These are phyloP conservation scores for Leucocoprinus birnbaumii DNA, from an alignment of 768 basidiomycete genomes.

Conservation along the genomic window DNA sequence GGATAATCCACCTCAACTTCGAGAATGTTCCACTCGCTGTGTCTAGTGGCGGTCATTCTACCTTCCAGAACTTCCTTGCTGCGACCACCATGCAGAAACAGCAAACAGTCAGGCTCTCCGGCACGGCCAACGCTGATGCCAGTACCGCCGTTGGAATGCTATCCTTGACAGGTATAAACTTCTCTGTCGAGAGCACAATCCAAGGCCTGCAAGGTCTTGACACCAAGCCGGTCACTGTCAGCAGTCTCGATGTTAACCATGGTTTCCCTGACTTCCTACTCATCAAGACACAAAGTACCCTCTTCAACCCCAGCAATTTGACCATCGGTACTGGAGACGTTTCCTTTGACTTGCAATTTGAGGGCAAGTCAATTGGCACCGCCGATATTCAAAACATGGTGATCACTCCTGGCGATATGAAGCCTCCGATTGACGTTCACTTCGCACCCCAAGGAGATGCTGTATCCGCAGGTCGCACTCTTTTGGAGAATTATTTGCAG, in stretches of 20 bases:
- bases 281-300: constrained; percentile 56
- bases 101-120: constrained; percentile 50
- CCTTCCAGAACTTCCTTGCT: constrained; percentile 62
- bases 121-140: constrained; percentile 53
- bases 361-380: constrained; percentile 53
- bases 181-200: constrained; percentile 56
- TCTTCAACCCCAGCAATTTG: constrained; percentile 61
- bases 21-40: constrained; percentile 57
- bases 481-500: constrained; percentile 71
- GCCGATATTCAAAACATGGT: constrained; percentile 47
- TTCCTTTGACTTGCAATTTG: constrained; percentile 54
- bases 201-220: constrained; percentile 64
- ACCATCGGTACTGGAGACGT: constrained; percentile 62
- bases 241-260: constrained; percentile 61
- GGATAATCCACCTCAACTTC: constrained; percentile 63
- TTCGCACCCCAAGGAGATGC: constrained; percentile 57
- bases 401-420: constrained; percentile 52
- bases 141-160: constrained; percentile 66
- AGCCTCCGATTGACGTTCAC: constrained; percentile 54
- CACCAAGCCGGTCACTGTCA: constrained; percentile 52
- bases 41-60: constrained; percentile 40
- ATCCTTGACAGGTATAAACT: constrained; percentile 51
- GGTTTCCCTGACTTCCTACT: constrained; percentile 66
- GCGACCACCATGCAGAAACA: constrained; percentile 49
- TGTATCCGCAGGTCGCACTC: constrained; percentile 44